Percentiles rank a stretch among this genome's conserved stretches.
Conservation (phyloP, 2,329 filamentous ascomycete genomes). For the Paracorniculantispora psalliotae region DNA sequence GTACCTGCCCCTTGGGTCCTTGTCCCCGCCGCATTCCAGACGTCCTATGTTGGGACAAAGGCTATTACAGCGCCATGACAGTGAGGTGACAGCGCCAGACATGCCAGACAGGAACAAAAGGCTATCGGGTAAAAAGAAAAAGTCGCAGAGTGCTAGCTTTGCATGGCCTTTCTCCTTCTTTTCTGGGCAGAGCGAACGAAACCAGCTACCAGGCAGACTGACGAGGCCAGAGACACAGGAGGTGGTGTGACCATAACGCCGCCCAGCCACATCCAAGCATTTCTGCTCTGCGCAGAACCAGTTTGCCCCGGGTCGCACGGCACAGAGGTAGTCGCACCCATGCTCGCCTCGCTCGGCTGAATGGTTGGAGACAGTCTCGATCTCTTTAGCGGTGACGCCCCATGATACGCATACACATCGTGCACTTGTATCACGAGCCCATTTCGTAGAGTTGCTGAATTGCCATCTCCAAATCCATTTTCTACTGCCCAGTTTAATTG, state of each 20-base stretch:
- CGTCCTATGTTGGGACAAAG: background rate
- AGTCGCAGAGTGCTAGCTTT: background rate
- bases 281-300: background rate
- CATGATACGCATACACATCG: no score
- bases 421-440: no score
- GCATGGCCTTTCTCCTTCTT: background rate
- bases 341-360: no score
- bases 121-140: no score
- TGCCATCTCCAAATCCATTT: no score
- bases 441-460: no score
- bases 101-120: no score
- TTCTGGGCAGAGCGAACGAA: background rate
- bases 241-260: background rate
- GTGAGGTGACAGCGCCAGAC: no score
- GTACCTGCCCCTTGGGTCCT: background rate
- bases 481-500: no score
- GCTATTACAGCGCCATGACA: background rate
- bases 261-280: background rate
- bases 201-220: no score
- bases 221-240: background rate
- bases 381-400: no score
- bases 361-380: no score
- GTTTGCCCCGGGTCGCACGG: background rate
- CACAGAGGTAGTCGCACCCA: background rate
- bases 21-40: background rate